A percentile compares a stretch with the other conserved stretches of the same genome.
phyloP scores from a whole-genome alignment of 306 rosid genomes.

The Rosa lucieae region DNA sequence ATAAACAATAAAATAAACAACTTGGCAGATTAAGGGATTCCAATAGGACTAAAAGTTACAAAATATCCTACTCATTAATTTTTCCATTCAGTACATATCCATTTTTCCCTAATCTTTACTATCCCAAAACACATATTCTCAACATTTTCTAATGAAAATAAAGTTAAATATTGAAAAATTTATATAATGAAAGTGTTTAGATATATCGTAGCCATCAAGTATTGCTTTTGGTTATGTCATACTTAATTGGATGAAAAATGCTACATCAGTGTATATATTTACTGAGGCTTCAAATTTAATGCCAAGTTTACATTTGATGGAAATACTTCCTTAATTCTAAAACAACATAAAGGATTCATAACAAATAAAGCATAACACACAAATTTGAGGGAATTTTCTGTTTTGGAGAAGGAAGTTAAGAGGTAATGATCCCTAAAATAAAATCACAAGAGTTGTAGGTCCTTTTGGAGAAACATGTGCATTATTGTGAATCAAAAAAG shows the following conservation, averaged over 20 bases:
- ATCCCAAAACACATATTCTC: not conserved
- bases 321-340: not conserved
- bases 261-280: too few relatives aligned
- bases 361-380: not conserved
- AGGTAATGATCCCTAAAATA: not conserved
- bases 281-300: not conserved
- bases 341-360: not conserved
- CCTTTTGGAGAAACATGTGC: not conserved
- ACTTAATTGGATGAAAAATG: not conserved
- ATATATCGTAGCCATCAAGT: not conserved
- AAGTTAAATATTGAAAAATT: not conserved
- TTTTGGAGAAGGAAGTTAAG: not conserved
- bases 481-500: not conserved
- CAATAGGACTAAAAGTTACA: not conserved
- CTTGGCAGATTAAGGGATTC: conserved; percentile 10
- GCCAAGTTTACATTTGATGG: not conserved
- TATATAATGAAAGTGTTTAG: not conserved
- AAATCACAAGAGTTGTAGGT: not conserved
- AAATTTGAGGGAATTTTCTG: not conserved
- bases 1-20: conserved; percentile 15
- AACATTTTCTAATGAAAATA: not conserved
- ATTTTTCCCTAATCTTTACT: not conserved
- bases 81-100: not conserved
- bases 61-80: not conserved
- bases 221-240: not conserved